Percentiles rank a stretch among this genome's conserved stretches.
Conservation (phyloP, 1,284 basidiomycete genomes). For the Volvariella surrecta region DNA sequence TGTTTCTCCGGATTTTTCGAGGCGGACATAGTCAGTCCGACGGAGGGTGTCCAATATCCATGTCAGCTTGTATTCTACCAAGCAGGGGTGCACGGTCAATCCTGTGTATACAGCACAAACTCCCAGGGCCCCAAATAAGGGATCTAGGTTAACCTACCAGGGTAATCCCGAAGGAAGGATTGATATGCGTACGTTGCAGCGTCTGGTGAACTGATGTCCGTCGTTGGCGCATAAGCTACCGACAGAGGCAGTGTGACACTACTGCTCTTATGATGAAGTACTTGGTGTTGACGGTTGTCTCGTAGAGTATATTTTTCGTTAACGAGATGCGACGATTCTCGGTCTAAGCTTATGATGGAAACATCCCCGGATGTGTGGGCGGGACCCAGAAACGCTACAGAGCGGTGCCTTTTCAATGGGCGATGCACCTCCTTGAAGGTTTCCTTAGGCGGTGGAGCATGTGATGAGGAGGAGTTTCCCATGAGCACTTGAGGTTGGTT, state of each 20-base stretch:
- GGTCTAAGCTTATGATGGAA: slow-evolving; percentile 19
- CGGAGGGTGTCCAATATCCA: slow-evolving; percentile 67
- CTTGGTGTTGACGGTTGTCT: not conserved
- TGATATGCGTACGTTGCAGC: slow-evolving; percentile 25
- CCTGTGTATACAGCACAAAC: not conserved
- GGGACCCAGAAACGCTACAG: slow-evolving; percentile 27
- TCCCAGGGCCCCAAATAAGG: not conserved
- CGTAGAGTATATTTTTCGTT: slow-evolving; percentile 21
- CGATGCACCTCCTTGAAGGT: slow-evolving; percentile 12
- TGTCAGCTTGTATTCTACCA: slow-evolving; percentile 44
- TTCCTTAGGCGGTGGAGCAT: slow-evolving; percentile 13
- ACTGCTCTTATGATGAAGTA: not conserved
- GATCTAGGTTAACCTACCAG: slow-evolving; percentile 19
- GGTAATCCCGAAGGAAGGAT: slow-evolving; percentile 31
- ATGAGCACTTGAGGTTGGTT: too few relatives aligned
- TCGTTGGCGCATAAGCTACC: not conserved
- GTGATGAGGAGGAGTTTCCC: slow-evolving; percentile 35
- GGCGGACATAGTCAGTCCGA: slow-evolving; percentile 56
- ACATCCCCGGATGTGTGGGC: slow-evolving; percentile 26
- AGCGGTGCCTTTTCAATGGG: slow-evolving; percentile 21
- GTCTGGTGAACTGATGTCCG: slow-evolving; percentile 9
- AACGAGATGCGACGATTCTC: slow-evolving; percentile 18
- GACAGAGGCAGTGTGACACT: not conserved
- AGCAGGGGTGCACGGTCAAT: not conserved
- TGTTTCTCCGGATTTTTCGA: slow-evolving; percentile 54